phyloP scores from a whole-genome alignment of 2,329 filamentous ascomycete species.

The Chaetothyriales sp. region DNA sequence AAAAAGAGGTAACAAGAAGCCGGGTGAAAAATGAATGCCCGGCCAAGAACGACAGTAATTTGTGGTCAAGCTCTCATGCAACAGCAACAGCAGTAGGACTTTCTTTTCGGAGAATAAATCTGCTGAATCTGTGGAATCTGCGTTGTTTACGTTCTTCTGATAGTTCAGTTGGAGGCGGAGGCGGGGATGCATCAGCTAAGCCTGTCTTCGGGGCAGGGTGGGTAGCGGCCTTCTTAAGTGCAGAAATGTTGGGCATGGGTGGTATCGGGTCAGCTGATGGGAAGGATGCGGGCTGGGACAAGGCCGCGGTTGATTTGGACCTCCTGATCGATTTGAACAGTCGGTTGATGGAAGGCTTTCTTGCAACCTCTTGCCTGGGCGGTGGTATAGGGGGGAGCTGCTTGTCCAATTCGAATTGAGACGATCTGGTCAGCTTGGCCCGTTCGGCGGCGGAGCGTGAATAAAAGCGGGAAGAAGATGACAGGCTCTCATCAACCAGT shows the following conservation, averaged over 20 bases:
- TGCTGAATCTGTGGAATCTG: slow-evolving; percentile 11
- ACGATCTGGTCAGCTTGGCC: slow-evolving; percentile 4
- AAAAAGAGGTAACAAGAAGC: background rate
- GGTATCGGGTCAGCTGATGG: background rate
- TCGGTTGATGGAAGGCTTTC: background rate
- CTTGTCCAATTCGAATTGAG: slow-evolving; percentile 11
- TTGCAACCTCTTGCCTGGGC: background rate
- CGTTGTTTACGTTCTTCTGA: slow-evolving; percentile 8
- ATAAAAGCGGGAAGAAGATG: background rate
- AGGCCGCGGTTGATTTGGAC: background rate
- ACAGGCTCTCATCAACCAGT: background rate
- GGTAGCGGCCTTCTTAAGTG: background rate
- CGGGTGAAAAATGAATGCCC: too few relatives aligned
- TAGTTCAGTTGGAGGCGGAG: background rate
- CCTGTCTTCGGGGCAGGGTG: background rate
- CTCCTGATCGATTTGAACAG: background rate
- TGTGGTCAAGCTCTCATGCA: background rate
- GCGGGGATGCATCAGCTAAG: background rate
- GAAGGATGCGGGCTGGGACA: background rate
- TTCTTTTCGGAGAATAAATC: slow-evolving; percentile 13
- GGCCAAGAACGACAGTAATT: background rate
- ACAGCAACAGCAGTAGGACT: slow-evolving; percentile 3
- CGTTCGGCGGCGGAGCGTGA: background rate
- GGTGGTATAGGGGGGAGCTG: slow-evolving; percentile 10
- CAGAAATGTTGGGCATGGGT: background rate